A percentile compares a stretch with the other conserved stretches of the same genome.
phyloP scores from a whole-genome alignment of 2,329 filamentous ascomycete genomes.

The Cercospora sojina region DNA sequence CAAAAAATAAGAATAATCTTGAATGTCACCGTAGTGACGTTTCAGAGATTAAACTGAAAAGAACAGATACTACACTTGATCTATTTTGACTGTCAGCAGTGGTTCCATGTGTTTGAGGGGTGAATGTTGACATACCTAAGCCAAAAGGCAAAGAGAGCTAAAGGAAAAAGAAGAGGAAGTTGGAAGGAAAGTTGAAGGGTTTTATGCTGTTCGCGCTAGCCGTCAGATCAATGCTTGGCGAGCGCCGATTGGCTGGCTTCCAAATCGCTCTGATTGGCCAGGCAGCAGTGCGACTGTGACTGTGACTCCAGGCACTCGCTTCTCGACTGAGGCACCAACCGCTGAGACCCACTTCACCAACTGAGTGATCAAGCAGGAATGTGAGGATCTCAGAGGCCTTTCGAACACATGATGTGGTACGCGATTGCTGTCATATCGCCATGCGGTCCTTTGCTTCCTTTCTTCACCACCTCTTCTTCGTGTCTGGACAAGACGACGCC shows the following conservation, averaged over 20 bases:
- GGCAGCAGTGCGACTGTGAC: neutral
- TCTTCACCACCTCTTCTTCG: too few relatives aligned
- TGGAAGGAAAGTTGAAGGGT: neutral
- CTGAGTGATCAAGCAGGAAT: neutral
- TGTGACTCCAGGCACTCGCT: neutral
- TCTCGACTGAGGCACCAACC: neutral
- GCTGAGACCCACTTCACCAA: neutral
- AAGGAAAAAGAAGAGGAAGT: slow-evolving; percentile 1
- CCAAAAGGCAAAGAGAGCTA: slow-evolving; percentile 20
- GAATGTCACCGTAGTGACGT: slow-evolving; percentile 10
- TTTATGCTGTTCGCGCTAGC: neutral
- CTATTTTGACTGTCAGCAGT: neutral
- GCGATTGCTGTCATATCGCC: too few relatives aligned
- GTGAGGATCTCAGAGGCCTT: neutral
- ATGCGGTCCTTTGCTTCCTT: too few relatives aligned
- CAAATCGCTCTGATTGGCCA: neutral
- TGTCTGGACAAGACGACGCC: neutral
- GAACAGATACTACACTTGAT: slow-evolving; percentile 12
- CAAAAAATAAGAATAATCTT: slow-evolving; percentile 19
- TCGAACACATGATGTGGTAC: too few relatives aligned
- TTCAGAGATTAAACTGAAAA: slow-evolving; percentile 13
- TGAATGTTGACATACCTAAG: slow-evolving; percentile 5
- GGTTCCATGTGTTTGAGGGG: neutral
- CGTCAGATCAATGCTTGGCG: neutral
- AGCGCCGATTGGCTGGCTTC: neutral